Percentiles rank a stretch among this genome's conserved stretches.
These are phyloP conservation scores for Hawksworthiomyces lignivorus DNA, from an alignment of 2,329 filamentous ascomycete genomes.

Conservation along the genomic window DNA sequence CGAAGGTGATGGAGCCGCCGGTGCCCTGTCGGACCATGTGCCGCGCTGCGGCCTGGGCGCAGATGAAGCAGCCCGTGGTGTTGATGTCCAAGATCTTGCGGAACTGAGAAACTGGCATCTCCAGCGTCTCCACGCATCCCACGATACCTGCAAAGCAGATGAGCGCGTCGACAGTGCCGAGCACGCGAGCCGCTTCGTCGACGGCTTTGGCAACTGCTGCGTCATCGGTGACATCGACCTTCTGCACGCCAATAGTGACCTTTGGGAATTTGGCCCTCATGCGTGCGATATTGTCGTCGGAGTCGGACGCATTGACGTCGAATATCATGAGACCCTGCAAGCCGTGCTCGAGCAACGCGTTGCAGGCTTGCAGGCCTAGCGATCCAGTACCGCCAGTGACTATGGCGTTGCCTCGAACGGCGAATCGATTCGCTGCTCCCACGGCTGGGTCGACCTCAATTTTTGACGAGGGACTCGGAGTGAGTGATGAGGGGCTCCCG, in stretches of 20 bases:
- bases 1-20: constrained; percentile 57
- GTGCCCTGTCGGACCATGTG: constrained; percentile 43
- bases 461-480: no score
- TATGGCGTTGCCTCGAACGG: constrained; percentile 26
- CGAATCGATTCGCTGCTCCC: constrained; percentile 21
- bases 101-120: constrained; percentile 52
- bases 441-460: not conserved
- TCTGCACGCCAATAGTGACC: constrained; percentile 39
- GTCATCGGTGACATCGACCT: constrained; percentile 45
- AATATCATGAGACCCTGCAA: constrained; percentile 51
- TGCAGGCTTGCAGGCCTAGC: constrained; percentile 48
- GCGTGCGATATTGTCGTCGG: not conserved
- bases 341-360: constrained; percentile 63
- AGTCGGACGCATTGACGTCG: constrained; percentile 38
- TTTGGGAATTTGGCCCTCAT: constrained; percentile 45
- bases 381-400: constrained; percentile 62
- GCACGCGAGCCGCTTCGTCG: constrained; percentile 27
- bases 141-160: constrained; percentile 65
- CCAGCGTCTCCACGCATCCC: constrained; percentile 50
- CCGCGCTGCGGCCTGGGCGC: constrained; percentile 53
- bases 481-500: no score
- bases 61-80: constrained; percentile 61
- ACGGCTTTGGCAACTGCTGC: constrained; percentile 24
- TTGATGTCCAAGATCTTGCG: constrained; percentile 62
- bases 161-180: constrained; percentile 48